phyloP scores from a whole-genome alignment of 2,329 filamentous ascomycete genomes.

The Penicillium janthinellum region DNA sequence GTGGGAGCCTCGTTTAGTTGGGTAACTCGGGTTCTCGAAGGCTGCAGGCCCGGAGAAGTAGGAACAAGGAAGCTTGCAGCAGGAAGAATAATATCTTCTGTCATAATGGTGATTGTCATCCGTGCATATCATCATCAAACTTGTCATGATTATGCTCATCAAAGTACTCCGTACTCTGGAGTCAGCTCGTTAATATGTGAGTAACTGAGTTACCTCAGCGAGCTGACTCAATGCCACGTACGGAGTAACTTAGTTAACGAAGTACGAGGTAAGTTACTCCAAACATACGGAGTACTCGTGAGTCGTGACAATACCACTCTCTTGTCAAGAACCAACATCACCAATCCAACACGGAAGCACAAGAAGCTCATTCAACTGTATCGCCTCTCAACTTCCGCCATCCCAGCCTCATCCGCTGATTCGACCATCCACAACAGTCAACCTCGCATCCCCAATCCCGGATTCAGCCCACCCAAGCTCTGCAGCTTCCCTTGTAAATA shows the following conservation, averaged over 20 bases:
- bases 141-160: not conserved
- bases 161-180: no score
- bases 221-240: no score
- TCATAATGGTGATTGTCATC: not conserved
- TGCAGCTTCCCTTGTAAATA: not conserved
- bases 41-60: not conserved
- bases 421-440: not conserved
- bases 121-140: not conserved
- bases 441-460: not conserved
- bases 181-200: no score
- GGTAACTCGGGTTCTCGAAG: not conserved
- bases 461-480: not conserved
- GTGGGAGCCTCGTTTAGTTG: not conserved
- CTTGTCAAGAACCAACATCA: not conserved
- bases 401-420: not conserved
- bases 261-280: not conserved
- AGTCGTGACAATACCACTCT: not conserved
- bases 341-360: not conserved
- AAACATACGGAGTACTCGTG: not conserved
- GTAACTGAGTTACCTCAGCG: no score
- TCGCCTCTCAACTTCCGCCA: not conserved
- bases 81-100: not conserved
- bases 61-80: not conserved
- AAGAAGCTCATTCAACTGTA: not conserved
- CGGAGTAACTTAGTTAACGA: no score